phyloP scores from a whole-genome alignment of 495 filamentous ascomycete genomes.

The Podospora bellae-mahoneyi region DNA sequence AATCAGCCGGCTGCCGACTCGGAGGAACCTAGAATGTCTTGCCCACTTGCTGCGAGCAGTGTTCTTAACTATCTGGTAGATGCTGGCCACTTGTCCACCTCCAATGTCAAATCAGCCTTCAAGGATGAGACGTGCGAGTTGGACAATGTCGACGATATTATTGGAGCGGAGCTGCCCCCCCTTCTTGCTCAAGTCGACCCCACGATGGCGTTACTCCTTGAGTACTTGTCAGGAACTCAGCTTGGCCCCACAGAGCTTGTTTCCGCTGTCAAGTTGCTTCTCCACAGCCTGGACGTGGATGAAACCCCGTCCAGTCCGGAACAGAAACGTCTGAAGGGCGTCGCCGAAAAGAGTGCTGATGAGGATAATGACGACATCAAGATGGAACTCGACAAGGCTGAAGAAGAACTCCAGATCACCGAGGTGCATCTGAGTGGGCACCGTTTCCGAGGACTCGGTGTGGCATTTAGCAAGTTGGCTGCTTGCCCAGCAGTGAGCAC shows the following conservation, averaged over 20 bases:
- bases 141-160: conserved; percentile 37
- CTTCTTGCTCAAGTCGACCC: conserved; percentile 59
- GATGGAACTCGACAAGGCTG: conserved; percentile 47
- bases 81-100: conserved; percentile 58
- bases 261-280: conserved; percentile 44
- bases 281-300: conserved; percentile 51
- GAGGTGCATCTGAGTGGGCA: conserved; percentile 46
- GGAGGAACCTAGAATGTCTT: conserved; percentile 39
- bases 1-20: conserved; percentile 30
- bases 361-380: conserved; percentile 39
- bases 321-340: conserved; percentile 23
- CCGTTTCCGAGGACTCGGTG: conserved; percentile 45
- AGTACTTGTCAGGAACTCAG: conserved; percentile 51
- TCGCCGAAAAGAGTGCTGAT: conserved; percentile 25
- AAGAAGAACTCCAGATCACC: conserved; percentile 48
- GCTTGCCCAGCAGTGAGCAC: conserved; percentile 55
- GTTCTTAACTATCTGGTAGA: conserved; percentile 59
- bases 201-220: conserved; percentile 56
- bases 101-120: conserved; percentile 61
- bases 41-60: conserved; percentile 51
- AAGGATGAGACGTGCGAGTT: conserved; percentile 44
- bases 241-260: conserved; percentile 48
- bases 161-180: conserved; percentile 56
- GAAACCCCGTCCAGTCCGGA: conserved; percentile 37
- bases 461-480: conserved; percentile 62